Conservation (phyloP, 495 filamentous ascomycete species). For the Parachaetomium inaequale region DNA sequence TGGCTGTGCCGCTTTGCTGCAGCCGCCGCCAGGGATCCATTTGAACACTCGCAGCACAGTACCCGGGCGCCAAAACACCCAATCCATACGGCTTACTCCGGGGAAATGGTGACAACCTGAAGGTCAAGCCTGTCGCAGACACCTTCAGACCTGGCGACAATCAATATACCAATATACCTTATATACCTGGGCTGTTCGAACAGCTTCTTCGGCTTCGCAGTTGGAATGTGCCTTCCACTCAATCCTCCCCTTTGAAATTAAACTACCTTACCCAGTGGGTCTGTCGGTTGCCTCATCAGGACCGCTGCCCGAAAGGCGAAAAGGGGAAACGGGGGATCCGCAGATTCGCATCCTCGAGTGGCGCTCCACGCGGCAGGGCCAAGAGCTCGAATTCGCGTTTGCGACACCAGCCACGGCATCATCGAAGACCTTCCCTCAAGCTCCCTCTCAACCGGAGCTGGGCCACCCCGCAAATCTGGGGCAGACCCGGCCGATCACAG, state of each 20-base stretch:
- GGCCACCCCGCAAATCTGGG: neutral
- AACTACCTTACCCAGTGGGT: neutral
- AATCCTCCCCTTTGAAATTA: neutral
- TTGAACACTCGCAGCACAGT: conserved; percentile 8
- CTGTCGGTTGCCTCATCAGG: too few species aligned
- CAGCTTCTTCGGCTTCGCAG: neutral
- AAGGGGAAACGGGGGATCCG: neutral
- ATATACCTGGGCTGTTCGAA: neutral
- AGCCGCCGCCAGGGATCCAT: conserved; percentile 8
- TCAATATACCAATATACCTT: too few species aligned
- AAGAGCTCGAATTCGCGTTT: neutral
- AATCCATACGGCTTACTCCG: neutral
- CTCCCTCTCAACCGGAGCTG: neutral
- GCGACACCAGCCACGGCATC: conserved; percentile 5
- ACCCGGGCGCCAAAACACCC: neutral
- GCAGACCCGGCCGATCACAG: neutral
- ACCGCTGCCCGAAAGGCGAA: neutral
- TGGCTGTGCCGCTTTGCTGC: conserved; percentile 7
- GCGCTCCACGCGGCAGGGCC: neutral
- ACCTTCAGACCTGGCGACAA: too few species aligned
- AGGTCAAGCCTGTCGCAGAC: too few species aligned
- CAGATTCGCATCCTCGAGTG: neutral
- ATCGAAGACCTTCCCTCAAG: neutral
- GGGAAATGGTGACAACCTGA: too few species aligned
- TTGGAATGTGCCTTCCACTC: neutral